Evolutionary conservation across 129 eudicot genomes (phyloP).

Genomic region (Chrysanthemum makinoi): DNA sequence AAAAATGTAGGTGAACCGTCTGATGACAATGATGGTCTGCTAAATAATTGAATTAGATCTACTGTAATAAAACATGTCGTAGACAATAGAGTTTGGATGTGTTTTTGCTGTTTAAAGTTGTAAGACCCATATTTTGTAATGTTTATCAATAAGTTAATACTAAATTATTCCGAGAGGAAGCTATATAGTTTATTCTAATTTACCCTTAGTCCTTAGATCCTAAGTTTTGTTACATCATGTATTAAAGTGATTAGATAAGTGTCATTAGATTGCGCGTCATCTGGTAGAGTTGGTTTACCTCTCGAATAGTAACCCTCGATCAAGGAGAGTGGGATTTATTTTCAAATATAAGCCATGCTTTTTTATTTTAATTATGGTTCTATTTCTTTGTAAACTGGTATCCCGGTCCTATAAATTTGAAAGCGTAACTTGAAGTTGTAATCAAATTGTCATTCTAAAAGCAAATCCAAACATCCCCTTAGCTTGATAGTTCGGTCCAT

Average conservation of each 20-base stretch:
- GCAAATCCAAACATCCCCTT: background rate
- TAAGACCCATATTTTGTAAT: background rate
- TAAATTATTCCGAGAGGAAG: background rate
- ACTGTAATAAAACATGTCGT: background rate
- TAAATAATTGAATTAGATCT: too few species aligned
- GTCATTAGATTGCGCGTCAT: background rate
- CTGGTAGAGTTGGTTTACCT: background rate
- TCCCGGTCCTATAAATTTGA: too few species aligned
- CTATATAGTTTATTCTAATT: background rate
- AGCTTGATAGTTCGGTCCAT: background rate
- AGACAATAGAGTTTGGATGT: constrained; percentile 2
- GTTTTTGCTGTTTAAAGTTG: background rate
- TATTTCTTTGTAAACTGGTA: too few species aligned
- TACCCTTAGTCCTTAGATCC: background rate
- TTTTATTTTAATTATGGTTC: too few species aligned
- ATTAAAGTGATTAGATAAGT: background rate
- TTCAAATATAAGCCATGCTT: too few species aligned
- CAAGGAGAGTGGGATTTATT: background rate
- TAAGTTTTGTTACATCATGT: background rate
- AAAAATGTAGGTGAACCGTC: too few species aligned
- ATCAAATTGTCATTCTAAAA: too few species aligned
- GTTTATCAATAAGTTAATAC: background rate
- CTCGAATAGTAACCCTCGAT: background rate
- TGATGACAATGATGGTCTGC: too few species aligned
- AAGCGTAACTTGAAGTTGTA: too few species aligned